phyloP scores from a whole-genome alignment of 1,139 yeast genomes.

The Pichia inconspicua region DNA sequence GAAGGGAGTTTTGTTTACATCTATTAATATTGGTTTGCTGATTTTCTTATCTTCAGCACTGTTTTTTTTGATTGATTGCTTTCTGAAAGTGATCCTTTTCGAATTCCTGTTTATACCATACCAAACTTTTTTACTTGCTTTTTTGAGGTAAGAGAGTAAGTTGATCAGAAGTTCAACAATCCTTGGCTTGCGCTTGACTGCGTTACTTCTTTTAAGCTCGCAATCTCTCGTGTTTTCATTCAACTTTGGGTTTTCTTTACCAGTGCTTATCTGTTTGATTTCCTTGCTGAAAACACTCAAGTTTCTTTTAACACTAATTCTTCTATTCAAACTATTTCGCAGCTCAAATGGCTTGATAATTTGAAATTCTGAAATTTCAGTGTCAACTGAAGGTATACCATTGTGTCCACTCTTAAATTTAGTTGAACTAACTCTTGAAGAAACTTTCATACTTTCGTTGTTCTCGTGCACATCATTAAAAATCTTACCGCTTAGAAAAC shows the following conservation, averaged over 20 bases:
- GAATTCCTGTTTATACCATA: conserved; percentile 11
- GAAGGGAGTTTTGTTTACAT: conserved; percentile 12
- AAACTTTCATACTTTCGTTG: not conserved
- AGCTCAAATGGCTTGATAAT: conserved; percentile 4
- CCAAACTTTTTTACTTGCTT: conserved; percentile 14
- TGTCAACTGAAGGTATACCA: not conserved
- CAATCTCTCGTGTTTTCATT: not conserved
- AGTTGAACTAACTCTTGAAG: not conserved
- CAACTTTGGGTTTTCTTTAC: not conserved
- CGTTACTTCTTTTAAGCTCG: conserved; percentile 23
- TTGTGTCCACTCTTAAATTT: not conserved
- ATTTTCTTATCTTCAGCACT: conserved; percentile 2
- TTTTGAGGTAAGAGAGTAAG: conserved; percentile 13
- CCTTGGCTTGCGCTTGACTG: conserved; percentile 23
- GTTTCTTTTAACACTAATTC: not conserved
- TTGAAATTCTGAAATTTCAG: not conserved
- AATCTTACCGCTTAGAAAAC: not conserved
- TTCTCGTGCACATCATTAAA: not conserved
- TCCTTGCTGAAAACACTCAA: not conserved
- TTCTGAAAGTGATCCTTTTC: conserved; percentile 11
- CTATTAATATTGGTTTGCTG: conserved; percentile 12
- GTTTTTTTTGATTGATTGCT: not conserved
- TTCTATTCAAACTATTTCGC: not conserved
- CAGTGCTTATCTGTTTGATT: not conserved
- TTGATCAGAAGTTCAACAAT: conserved; percentile 18